Percentiles rank a stretch among this genome's conserved stretches.
Evolutionary conservation across 2,329 filamentous ascomycete species (phyloP).

Genomic region (Aspergillus hiratsukae): DNA sequence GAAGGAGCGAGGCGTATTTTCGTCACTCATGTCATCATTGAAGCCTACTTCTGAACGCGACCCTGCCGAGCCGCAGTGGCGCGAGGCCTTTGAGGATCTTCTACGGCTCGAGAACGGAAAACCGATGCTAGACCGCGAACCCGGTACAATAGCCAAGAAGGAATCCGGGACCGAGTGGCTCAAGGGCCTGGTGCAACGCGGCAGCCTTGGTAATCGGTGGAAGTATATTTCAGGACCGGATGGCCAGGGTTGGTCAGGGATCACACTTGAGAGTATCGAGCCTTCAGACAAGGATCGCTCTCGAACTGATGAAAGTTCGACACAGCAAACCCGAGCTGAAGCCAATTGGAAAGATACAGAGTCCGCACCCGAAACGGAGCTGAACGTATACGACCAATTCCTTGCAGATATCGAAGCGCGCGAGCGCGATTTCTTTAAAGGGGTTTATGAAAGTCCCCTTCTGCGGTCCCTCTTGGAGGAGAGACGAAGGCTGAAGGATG

Average conservation of each 20-base stretch:
- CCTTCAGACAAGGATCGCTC: constrained; percentile 9
- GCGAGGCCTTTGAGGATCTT: constrained; percentile 58
- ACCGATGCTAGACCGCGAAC: constrained; percentile 35
- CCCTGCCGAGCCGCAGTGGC: constrained; percentile 44
- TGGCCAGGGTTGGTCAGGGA: constrained; percentile 19
- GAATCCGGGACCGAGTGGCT: constrained; percentile 39
- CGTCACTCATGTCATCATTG: constrained; percentile 33
- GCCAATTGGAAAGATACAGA: constrained; percentile 28
- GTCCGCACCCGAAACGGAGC: constrained; percentile 42
- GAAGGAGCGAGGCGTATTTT: constrained; percentile 26
- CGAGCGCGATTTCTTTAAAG: constrained; percentile 27
- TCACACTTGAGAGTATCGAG: constrained; percentile 16
- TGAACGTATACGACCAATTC: constrained; percentile 52
- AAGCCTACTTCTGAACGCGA: constrained; percentile 29
- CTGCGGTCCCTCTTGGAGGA: constrained; percentile 34
- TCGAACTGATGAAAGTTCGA: constrained; percentile 5
- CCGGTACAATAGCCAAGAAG: constrained; percentile 15
- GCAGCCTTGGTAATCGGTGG: constrained; percentile 40
- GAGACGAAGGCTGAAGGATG: constrained; percentile 19
- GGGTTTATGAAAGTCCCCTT: constrained; percentile 30
- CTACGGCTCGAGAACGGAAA: constrained; percentile 46
- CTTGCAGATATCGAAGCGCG: constrained; percentile 34
- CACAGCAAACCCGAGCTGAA: constrained; percentile 15
- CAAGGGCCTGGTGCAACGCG: constrained; percentile 36
- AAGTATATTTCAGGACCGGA: constrained; percentile 25